Conservation (phyloP, 2,329 filamentous ascomycete genomes). For the Alternaria triticina region DNA sequence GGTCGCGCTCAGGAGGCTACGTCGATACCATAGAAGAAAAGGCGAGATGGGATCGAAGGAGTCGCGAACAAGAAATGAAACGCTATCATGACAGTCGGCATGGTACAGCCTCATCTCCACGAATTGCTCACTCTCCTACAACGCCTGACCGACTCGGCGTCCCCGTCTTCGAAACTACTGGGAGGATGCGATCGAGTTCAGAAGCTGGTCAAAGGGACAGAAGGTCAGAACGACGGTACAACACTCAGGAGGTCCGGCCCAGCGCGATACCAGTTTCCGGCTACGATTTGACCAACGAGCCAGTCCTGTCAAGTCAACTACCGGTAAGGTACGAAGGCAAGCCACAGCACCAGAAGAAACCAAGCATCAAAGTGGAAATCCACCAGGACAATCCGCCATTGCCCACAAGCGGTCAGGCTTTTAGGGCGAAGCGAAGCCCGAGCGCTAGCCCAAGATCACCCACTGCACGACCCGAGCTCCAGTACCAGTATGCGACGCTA, state of each 20-base stretch:
- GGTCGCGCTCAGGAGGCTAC: slow-evolving; percentile 33
- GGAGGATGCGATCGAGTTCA: slow-evolving; percentile 18
- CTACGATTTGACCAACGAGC: slow-evolving; percentile 14
- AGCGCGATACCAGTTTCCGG: slow-evolving; percentile 6
- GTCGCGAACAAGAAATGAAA: slow-evolving; percentile 31
- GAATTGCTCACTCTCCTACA: slow-evolving; percentile 3
- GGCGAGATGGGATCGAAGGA: slow-evolving; percentile 20
- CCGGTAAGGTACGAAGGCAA: slow-evolving; percentile 3
- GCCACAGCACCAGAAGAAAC: slow-evolving; percentile 12
- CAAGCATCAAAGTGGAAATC: slow-evolving; percentile 34
- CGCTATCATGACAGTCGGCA: slow-evolving; percentile 23
- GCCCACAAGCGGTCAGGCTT: not conserved
- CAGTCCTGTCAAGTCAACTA: slow-evolving; percentile 12
- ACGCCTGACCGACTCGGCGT: slow-evolving; percentile 29
- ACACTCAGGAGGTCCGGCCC: slow-evolving; percentile 24
- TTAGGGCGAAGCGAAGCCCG: slow-evolving; percentile 17
- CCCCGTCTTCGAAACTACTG: slow-evolving; percentile 22
- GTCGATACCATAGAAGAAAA: slow-evolving; percentile 32
- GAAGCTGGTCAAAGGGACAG: slow-evolving; percentile 6
- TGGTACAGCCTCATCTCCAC: not conserved
- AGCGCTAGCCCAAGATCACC: slow-evolving; percentile 25
- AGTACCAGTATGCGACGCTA: slow-evolving; percentile 24
- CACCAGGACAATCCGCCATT: slow-evolving; percentile 21
- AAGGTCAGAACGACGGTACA: slow-evolving; percentile 12
- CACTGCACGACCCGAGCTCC: slow-evolving; percentile 22